Base-by-base conservation (phyloP, 208 protist species). In the Strigomonas galati region DNA sequence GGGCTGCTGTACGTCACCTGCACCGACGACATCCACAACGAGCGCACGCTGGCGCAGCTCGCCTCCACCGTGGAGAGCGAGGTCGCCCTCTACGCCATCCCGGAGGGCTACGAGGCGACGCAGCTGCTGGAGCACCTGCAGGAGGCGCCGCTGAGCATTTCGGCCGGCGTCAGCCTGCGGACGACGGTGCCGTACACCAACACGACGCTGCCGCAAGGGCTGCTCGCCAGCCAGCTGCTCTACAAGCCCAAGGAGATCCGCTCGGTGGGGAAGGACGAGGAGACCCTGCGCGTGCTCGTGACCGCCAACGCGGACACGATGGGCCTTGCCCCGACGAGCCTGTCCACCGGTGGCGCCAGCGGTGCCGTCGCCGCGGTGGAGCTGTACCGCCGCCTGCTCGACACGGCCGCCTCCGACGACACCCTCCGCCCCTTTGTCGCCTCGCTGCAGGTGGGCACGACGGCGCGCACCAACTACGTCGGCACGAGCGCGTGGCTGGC, bases 261-360 rank as follows among this genome's bases (percentile, higher is more conserved):
- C 6, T 4, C 35, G 35, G 10, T 4, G 7, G 64, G 27, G 30
- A 67, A 59, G 48, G 51, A 40, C 6, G 55, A 51, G 27, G 21
- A 64, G 0, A 26, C 66, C 26, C 75, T 81, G 24, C 81, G 78
- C 19, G 69, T 95, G 1, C 69, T 93, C 46, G 40, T 95, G 0
- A 80, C 85, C 12, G 83, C 89, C 3, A 67, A 82, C 67, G 85
- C 84, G 55, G 89, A 95, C 67, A 82, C 82, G 0, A 67, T 95
- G 14, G 86, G 89, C 14, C 76, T 87, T 9, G 78, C 85, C 4
- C 89, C 89, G 28, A 54, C 84, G 14, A 64, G 71, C 2, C 73
- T 30, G 12, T 85, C 80, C 15, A 81, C 65, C 27, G 78, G 74
- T 40, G 85, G 84, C 6, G 65, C 74, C 1, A 84, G 82, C 2